Evolutionary conservation across 2,329 filamentous ascomycete species (phyloP).

Genomic region (Diaporthe sp.): DNA sequence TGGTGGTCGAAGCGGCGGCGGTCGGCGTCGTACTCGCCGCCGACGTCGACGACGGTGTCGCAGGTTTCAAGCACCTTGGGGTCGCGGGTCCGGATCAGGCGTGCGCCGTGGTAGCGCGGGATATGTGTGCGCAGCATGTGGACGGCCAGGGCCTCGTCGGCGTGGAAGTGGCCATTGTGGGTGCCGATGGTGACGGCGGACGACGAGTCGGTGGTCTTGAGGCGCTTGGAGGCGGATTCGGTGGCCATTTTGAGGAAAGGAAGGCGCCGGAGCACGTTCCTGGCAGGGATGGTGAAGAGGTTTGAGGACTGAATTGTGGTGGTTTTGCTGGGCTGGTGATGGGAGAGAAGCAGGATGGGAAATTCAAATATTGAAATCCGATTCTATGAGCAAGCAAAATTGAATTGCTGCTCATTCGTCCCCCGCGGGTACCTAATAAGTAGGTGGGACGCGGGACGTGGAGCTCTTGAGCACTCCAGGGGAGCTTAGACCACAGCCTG

Average conservation of each 20-base stretch:
- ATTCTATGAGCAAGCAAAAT: slow-evolving; percentile 39
- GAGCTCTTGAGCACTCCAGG: neutral
- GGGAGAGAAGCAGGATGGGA: neutral
- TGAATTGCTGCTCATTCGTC: slow-evolving; percentile 36
- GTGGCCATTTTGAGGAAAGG: slow-evolving; percentile 64
- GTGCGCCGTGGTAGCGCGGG: slow-evolving; percentile 80
- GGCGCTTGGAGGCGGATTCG: slow-evolving; percentile 81
- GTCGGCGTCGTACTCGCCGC: slow-evolving; percentile 87
- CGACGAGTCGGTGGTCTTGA: slow-evolving; percentile 77
- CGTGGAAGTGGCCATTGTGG: slow-evolving; percentile 98
- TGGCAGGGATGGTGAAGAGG: slow-evolving; percentile 2
- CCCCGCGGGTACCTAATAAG: slow-evolving; percentile 1
- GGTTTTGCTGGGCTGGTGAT: neutral
- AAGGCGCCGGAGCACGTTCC: slow-evolving; percentile 59
- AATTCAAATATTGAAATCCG: neutral
- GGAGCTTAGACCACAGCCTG: slow-evolving; percentile 9
- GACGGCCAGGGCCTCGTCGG: slow-evolving; percentile 96
- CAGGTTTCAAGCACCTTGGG: slow-evolving; percentile 81
- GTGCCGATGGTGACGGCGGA: slow-evolving; percentile 81
- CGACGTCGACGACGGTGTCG: slow-evolving; percentile 98
- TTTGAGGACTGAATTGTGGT: neutral
- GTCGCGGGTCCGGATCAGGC: slow-evolving; percentile 90
- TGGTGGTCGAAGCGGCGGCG: slow-evolving; percentile 94
- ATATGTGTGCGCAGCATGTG: slow-evolving; percentile 90
- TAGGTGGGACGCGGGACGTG: slow-evolving; percentile 10